Conservation (phyloP, 192 early-diverging fungal genomes). For the Phycomyces nitens region DNA sequence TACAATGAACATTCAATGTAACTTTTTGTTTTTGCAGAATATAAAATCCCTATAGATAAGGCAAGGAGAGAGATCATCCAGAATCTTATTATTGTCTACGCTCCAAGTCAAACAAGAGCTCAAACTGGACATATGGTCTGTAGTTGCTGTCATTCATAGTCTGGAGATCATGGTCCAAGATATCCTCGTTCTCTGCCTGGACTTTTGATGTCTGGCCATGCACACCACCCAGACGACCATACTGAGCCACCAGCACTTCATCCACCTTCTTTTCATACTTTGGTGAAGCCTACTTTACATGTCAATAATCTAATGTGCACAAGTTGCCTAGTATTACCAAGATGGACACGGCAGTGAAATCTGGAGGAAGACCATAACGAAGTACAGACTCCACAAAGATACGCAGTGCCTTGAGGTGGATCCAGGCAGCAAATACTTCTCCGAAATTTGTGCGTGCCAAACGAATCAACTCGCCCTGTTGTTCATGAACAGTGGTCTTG, state of each 20-base stretch:
- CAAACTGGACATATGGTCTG: constrained; percentile 85
- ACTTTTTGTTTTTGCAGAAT: no score
- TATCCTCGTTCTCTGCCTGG: constrained; percentile 50
- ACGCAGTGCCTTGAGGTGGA: constrained; percentile 92
- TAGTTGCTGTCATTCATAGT: constrained; percentile 86
- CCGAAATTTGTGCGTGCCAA: constrained; percentile 93
- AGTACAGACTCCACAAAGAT: constrained; percentile 96
- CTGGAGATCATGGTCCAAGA: constrained; percentile 79
- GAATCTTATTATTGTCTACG: constrained; percentile 7
- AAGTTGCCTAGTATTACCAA: constrained; percentile 56
- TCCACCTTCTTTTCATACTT: constrained; percentile 83
- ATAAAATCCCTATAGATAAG: neutral
- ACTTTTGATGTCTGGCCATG: constrained; percentile 34
- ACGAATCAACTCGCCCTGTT: constrained; percentile 67
- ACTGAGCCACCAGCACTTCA: constrained; percentile 73
- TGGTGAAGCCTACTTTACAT: constrained; percentile 56
- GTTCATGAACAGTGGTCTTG: constrained; percentile 58
- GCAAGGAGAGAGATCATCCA: neutral
- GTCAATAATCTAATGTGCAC: no score
- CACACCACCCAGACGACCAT: constrained; percentile 80
- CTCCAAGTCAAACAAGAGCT: constrained; percentile 51
- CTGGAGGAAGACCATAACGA: constrained; percentile 95
- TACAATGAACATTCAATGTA: no score
- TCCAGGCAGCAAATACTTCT: constrained; percentile 88
- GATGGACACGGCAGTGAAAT: constrained; percentile 79